Conservation (phyloP, 345 rosid genomes). For the Bretschneidera sinensis region DNA sequence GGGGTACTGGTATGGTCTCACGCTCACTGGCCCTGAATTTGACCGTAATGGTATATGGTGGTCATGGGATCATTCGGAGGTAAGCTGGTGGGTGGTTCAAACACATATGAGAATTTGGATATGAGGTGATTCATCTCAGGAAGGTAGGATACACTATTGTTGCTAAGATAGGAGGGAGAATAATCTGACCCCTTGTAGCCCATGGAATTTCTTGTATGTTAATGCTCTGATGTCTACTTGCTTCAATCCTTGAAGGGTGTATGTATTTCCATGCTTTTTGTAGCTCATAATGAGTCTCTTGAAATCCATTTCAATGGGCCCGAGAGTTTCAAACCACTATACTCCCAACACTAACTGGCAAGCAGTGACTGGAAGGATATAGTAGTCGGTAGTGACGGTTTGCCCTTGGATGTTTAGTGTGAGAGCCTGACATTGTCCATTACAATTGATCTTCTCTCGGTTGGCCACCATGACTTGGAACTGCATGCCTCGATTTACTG, state of each 20-base stretch:
- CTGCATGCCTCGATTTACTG: neutral
- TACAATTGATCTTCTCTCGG: neutral
- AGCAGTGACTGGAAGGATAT: neutral
- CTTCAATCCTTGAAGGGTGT: neutral
- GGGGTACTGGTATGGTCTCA: neutral
- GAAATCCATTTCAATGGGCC: neutral
- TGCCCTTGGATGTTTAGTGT: neutral
- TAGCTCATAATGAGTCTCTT: no score
- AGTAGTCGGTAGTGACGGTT: neutral
- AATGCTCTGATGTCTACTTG: neutral
- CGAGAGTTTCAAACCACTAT: neutral
- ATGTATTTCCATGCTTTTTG: neutral
- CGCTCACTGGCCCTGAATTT: neutral
- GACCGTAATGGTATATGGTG: neutral
- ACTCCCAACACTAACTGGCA: neutral
- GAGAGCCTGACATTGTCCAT: neutral
- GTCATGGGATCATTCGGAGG: neutral
- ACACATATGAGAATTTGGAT: neutral
- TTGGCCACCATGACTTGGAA: neutral
- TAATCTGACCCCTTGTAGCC: neutral
- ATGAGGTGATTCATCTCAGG: neutral
- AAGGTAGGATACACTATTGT: no score
- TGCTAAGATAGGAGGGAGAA: neutral
- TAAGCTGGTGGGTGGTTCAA: neutral
- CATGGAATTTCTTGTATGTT: neutral